Percentiles rank a stretch among this genome's conserved stretches.
Conservation (phyloP, 2,329 filamentous ascomycete species). For the Exophiala sp. region DNA sequence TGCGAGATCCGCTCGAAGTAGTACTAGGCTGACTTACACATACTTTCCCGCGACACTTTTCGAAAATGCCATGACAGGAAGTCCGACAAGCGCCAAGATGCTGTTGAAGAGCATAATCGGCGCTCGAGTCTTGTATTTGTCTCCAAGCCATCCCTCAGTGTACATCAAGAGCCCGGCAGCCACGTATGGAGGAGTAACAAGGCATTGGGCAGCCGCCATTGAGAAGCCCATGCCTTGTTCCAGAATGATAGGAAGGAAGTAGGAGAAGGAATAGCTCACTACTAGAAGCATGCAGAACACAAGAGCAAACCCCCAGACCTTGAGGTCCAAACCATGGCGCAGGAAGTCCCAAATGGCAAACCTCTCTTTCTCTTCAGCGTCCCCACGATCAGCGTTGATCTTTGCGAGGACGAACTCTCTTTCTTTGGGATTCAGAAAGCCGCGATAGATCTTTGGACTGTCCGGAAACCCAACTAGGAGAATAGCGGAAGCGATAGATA, state of each 20-base stretch:
- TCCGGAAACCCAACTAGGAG: constrained; percentile 23
- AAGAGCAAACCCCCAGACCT: constrained; percentile 1
- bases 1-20: background rate
- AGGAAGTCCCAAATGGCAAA: constrained; percentile 32
- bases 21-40: background rate
- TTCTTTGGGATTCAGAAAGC: constrained; percentile 30
- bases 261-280: constrained; percentile 41
- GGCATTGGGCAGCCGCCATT: constrained; percentile 60
- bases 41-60: background rate
- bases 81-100: too few species aligned
- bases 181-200: constrained; percentile 64
- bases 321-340: constrained; percentile 18
- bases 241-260: constrained; percentile 38
- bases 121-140: constrained; percentile 62
- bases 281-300: background rate
- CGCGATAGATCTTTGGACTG: too few species aligned
- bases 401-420: constrained; percentile 35
- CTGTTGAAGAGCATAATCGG: constrained; percentile 47
- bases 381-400: constrained; percentile 49
- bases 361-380: constrained; percentile 47
- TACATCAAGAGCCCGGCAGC: constrained; percentile 58
- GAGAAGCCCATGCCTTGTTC: constrained; percentile 66
- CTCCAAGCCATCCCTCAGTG: constrained; percentile 55
- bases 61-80: background rate
- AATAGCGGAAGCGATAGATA: too few species aligned